Conservation (phyloP, 495 filamentous ascomycete species). For the Lasiosphaeris hirsuta region DNA sequence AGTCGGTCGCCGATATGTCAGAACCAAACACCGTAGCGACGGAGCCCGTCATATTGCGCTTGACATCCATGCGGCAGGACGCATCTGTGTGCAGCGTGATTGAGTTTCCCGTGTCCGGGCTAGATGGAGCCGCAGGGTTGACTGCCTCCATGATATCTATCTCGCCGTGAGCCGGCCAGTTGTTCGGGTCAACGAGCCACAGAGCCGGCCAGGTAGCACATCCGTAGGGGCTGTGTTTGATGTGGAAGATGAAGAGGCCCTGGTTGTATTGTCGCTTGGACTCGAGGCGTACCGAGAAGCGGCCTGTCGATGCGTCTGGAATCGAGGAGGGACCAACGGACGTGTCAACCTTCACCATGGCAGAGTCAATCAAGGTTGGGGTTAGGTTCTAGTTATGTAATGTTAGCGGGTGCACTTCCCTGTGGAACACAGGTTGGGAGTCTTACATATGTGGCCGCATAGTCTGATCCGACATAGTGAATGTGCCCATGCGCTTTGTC, state of each 20-base stretch:
- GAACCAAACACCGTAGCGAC: not conserved
- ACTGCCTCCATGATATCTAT: conserved; percentile 74
- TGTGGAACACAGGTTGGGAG: not conserved
- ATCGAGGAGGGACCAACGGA: conserved; percentile 30
- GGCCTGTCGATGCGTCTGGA: conserved; percentile 42
- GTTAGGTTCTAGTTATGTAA: conserved; percentile 48
- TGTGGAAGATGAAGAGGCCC: conserved; percentile 58
- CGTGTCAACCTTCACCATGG: conserved; percentile 45
- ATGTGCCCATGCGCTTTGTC: conserved; percentile 36
- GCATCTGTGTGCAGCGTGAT: conserved; percentile 65
- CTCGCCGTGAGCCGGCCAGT: conserved; percentile 69
- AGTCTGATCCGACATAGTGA: conserved; percentile 37
- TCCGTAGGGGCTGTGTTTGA: conserved; percentile 55
- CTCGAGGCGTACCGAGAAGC: conserved; percentile 53
- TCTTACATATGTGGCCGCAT: conserved; percentile 24
- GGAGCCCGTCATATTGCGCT: conserved; percentile 46
- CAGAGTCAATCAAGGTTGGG: conserved; percentile 43
- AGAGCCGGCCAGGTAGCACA: conserved; percentile 62
- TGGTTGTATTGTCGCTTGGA: conserved; percentile 51
- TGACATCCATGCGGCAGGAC: conserved; percentile 54
- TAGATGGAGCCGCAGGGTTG: conserved; percentile 42
- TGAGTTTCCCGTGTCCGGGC: conserved; percentile 41
- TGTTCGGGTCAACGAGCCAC: conserved; percentile 49
- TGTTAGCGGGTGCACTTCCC: not conserved
- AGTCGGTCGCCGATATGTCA: conserved; percentile 39